Evolutionary conservation across 495 filamentous ascomycete species (phyloP).

Genomic region (Aspergillus incahuasiensis): DNA sequence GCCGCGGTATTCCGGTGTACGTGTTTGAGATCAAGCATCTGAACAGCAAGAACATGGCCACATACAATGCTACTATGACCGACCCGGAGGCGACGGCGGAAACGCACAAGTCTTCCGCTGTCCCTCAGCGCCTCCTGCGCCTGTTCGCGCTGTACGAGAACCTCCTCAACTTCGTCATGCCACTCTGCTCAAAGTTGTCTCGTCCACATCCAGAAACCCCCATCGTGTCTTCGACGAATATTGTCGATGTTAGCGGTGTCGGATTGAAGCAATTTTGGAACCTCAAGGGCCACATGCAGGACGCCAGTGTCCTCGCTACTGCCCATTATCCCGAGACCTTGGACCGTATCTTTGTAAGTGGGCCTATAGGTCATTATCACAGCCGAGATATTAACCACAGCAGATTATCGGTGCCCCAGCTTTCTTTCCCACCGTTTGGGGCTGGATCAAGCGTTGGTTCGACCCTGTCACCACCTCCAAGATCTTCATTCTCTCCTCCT

Average conservation of each 20-base stretch:
- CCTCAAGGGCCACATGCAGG: conserved; percentile 85
- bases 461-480: conserved; percentile 90
- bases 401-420: conserved; percentile 82
- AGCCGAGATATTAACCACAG: not conserved
- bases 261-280: conserved; percentile 92
- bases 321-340: conserved; percentile 90
- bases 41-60: conserved; percentile 69
- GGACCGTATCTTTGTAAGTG: conserved; percentile 73
- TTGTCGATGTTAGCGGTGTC: conserved; percentile 80
- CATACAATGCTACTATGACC: conserved; percentile 62
- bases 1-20: conserved; percentile 83
- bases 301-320: conserved; percentile 78
- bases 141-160: conserved; percentile 89
- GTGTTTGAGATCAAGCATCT: conserved; percentile 81
- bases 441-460: conserved; percentile 95
- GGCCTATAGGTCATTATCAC: not conserved
- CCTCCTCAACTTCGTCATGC: conserved; percentile 79
- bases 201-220: conserved; percentile 69
- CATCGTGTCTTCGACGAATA: conserved; percentile 81
- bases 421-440: conserved; percentile 93
- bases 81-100: conserved; percentile 53
- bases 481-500: conserved; percentile 75
- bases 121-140: conserved; percentile 65
- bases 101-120: conserved; percentile 46
- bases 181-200: conserved; percentile 69